Evolutionary conservation across 2,329 filamentous ascomycete genomes (phyloP), one percentile per base, ranked within the genome.

Genomic region (Arthrobotrys megalospora): DNA sequence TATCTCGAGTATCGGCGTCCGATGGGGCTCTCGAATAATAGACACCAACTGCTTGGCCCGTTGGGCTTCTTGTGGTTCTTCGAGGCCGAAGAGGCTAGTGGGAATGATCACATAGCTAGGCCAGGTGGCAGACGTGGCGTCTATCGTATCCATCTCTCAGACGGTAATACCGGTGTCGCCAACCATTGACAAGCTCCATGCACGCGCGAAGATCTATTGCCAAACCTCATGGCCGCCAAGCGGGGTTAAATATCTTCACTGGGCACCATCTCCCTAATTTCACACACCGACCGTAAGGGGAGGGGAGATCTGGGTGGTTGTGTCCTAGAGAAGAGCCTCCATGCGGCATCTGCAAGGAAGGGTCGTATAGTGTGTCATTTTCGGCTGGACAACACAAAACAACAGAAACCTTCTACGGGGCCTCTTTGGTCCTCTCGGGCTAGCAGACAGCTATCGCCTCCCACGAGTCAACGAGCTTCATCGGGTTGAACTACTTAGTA

Each of bases 371-470:
- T 77, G 64, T 62, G 65, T 47, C 62, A 52, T 77, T 71, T 62
- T 77, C 73, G 73, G 73, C 48, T 77, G 60, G 48, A 66, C 73
- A 77, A 77, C 73, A 70, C 73, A 77, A 62, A 69, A 16, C 8
- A 6, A 43, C 32, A 19, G 12, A 68, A 32, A 2, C 34, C 34
- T 66, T 14, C 32, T 14, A 41, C 16, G 14, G 10, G 16, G 28
- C 21, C 5, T 28, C 21, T 19, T 63, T 24, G 14, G 24, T 16
- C 1, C 12, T 53, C 16, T 12, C 19, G 55, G 50, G 19, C 47
- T 53, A 47, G 41, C 28, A 24, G 50, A 11, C 34, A 38, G 19
- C 48, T 19, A 36, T 55, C 16, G 38, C 34, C 50, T 55, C 7
- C 50, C 28, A 55, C 47, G 55, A 41, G 50, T 36, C 48, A 24